These are phyloP conservation scores for Neurospora sublineolata DNA, from an alignment of 495 filamentous ascomycete species.

Conservation along the genomic window DNA sequence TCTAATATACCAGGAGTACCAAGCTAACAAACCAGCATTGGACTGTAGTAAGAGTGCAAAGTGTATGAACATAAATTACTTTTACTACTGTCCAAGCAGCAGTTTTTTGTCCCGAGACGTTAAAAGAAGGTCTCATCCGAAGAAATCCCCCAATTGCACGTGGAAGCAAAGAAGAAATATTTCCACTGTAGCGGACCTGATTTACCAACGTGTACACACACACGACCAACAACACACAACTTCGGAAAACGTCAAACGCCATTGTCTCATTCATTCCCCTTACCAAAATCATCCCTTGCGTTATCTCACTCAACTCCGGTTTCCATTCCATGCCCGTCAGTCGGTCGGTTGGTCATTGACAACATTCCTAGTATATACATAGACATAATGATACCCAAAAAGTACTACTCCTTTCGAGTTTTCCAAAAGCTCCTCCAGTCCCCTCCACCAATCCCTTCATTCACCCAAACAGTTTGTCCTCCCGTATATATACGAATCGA, in stretches of 20 bases:
- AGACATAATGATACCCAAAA: neutral
- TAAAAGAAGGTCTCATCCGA: neutral
- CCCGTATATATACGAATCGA: neutral
- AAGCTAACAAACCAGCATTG: no score
- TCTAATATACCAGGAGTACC: no score
- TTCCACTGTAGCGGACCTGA: neutral
- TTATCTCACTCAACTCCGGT: neutral
- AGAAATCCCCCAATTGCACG: neutral
- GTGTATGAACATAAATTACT: no score
- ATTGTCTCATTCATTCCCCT: neutral
- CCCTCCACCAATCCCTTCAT: neutral
- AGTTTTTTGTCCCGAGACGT: no score
- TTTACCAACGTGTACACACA: neutral
- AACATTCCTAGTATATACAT: neutral
- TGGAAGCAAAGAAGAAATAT: neutral
- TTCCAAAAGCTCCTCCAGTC: neutral
- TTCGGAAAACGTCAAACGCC: neutral
- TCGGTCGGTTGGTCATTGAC: neutral
- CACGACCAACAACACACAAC: neutral
- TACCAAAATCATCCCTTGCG: neutral
- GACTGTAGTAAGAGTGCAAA: no score
- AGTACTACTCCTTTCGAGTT: neutral
- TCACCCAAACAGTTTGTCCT: neutral
- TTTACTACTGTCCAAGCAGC: no score
- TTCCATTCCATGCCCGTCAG: neutral